Conservation (phyloP, 768 basidiomycete genomes). For the Hysterangium stoloniferum region DNA sequence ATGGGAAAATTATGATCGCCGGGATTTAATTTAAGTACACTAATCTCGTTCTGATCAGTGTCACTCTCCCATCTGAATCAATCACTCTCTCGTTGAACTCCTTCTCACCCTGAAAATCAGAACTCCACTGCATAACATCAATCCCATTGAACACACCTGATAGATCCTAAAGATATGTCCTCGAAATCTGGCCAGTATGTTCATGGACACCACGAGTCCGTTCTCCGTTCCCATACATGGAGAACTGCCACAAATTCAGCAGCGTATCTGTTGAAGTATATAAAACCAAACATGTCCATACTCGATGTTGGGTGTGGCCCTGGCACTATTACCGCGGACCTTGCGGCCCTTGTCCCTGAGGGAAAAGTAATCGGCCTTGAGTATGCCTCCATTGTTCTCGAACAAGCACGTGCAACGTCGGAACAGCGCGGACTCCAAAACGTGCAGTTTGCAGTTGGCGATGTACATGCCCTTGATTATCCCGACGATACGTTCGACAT, state of each 20-base stretch:
- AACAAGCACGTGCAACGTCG: conserved; percentile 27
- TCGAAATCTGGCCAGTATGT: conserved; percentile 18
- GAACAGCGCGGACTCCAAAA: conserved; percentile 26
- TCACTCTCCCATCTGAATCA: no score
- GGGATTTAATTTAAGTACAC: no score
- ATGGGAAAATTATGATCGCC: no score
- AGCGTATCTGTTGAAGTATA: conserved; percentile 30
- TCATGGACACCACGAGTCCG: conserved; percentile 26
- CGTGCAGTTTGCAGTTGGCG: conserved; percentile 35
- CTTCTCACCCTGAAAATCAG: no score
- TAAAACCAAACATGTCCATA: conserved; percentile 32
- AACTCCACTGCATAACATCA: no score
- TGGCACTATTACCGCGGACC: conserved; percentile 39
- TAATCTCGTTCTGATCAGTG: no score
- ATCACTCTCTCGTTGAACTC: no score
- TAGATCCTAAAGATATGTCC: no score
- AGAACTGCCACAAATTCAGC: conserved; percentile 38
- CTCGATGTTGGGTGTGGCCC: conserved; percentile 50
- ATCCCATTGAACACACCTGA: no score
- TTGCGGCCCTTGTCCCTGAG: conserved; percentile 32
- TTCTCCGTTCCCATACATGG: conserved; percentile 27
- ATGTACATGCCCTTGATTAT: conserved; percentile 30
- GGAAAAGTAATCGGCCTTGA: conserved; percentile 43
- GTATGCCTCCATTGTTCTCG: conserved; percentile 25
- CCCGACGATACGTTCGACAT: conserved; percentile 39